phyloP scores from a whole-genome alignment of 495 filamentous ascomycete genomes.

The Penicillium mononematosum region DNA sequence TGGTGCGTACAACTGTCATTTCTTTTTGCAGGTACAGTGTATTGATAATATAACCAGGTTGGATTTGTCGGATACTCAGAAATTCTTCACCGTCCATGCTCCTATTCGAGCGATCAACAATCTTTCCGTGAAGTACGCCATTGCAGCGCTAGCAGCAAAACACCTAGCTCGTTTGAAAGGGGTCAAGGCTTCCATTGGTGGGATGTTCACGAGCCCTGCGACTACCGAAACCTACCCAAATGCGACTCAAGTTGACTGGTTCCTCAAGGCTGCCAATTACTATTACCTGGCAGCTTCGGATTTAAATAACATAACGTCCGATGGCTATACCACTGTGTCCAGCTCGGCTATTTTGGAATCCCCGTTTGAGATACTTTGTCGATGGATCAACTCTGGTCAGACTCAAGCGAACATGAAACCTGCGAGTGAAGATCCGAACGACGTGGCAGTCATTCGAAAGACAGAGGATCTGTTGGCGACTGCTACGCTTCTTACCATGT shows the following conservation, averaged over 20 bases:
- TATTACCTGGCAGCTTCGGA: conserved; percentile 38
- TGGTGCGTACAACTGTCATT: conserved; percentile 30
- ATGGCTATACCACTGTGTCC: conserved; percentile 34
- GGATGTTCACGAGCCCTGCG: conserved; percentile 35
- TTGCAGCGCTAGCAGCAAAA: conserved; percentile 42
- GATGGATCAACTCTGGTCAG: conserved; percentile 27
- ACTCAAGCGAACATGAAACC: conserved; percentile 5
- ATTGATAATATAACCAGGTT: conserved; percentile 30
- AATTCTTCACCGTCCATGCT: conserved; percentile 40
- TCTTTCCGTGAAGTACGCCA: conserved; percentile 35
- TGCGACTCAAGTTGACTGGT: conserved; percentile 39
- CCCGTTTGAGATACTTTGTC: conserved; percentile 31
- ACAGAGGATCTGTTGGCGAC: conserved; percentile 37
- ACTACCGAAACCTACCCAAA: conserved; percentile 43
- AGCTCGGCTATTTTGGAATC: conserved; percentile 40
- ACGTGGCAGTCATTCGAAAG: conserved; percentile 21
- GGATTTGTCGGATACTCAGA: conserved; percentile 40
- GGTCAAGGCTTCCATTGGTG: conserved; percentile 17
- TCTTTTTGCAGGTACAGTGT: neutral
- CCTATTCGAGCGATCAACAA: conserved; percentile 41
- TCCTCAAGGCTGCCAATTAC: conserved; percentile 45
- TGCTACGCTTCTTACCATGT: conserved; percentile 32
- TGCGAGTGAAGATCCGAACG: conserved; percentile 10
- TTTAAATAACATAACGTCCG: conserved; percentile 31
- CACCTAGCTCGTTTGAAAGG: conserved; percentile 44